Conservation (phyloP, 805 yeast genomes). For the Candida chilensis region DNA sequence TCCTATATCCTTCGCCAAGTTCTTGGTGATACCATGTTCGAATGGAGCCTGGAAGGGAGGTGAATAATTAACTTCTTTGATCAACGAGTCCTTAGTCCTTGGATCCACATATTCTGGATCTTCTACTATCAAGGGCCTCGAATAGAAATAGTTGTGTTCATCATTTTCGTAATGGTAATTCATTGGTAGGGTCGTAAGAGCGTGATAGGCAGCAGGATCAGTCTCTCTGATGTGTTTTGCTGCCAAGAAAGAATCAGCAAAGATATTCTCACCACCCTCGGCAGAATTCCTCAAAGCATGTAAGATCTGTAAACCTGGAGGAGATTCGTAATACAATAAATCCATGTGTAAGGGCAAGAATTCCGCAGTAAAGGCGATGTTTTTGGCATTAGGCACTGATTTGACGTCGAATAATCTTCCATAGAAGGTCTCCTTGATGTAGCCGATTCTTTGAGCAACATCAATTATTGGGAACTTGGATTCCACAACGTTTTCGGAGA, state of each 20-base stretch:
- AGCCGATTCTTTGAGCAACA: slow-evolving; percentile 48
- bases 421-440: slow-evolving; percentile 61
- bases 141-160: slow-evolving; percentile 50
- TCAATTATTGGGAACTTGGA: slow-evolving; percentile 26
- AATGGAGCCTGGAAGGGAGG: slow-evolving; percentile 83
- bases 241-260: slow-evolving; percentile 64
- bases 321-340: slow-evolving; percentile 66
- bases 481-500: slow-evolving; percentile 16
- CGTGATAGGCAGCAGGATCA: slow-evolving; percentile 58
- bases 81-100: slow-evolving; percentile 11
- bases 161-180: slow-evolving; percentile 62
- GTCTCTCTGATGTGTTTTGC: slow-evolving; percentile 41
- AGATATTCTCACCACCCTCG: slow-evolving; percentile 59
- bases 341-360: slow-evolving; percentile 74
- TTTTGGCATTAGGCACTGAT: slow-evolving; percentile 41
- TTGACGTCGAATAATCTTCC: slow-evolving; percentile 66
- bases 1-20: slow-evolving; percentile 23
- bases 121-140: slow-evolving; percentile 57
- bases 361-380: slow-evolving; percentile 60
- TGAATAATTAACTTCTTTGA: slow-evolving; percentile 60
- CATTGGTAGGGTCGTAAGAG: slow-evolving; percentile 52
- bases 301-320: slow-evolving; percentile 69
- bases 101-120: slow-evolving; percentile 19
- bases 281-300: slow-evolving; percentile 51
- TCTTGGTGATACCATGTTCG: slow-evolving; percentile 42